These are phyloP conservation scores for Suillus paluster DNA, from an alignment of 768 basidiomycete species.

Conservation along the genomic window DNA sequence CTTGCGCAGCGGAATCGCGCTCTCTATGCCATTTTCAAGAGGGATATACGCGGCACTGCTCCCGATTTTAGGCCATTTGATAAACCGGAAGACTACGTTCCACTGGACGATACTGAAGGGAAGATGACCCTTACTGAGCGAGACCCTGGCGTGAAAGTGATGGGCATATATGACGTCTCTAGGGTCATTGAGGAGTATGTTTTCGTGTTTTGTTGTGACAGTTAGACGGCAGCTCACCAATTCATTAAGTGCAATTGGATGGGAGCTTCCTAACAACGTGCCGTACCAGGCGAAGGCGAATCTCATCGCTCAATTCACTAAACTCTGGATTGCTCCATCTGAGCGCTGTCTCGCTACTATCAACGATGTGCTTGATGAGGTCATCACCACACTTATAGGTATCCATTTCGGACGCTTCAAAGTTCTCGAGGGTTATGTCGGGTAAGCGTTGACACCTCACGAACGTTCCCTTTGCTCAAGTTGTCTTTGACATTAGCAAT, in stretches of 20 bases:
- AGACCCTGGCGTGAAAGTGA: slow-evolving; percentile 15
- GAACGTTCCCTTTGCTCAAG: slow-evolving; percentile 7
- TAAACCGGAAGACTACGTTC: not conserved
- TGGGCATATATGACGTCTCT: slow-evolving; percentile 35
- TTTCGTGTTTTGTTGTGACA: slow-evolving; percentile 3
- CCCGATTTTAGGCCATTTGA: slow-evolving; percentile 40
- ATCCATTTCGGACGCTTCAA: slow-evolving; percentile 47
- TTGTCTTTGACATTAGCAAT: slow-evolving; percentile 22
- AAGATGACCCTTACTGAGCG: slow-evolving; percentile 17
- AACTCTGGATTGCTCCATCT: slow-evolving; percentile 35
- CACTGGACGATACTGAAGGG: slow-evolving; percentile 21
- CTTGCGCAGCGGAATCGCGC: slow-evolving; percentile 38
- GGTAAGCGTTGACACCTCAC: slow-evolving; percentile 32
- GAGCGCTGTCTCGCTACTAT: slow-evolving; percentile 39
- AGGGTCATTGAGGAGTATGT: slow-evolving; percentile 37
- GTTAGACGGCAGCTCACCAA: not conserved
- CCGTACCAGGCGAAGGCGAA: slow-evolving; percentile 37
- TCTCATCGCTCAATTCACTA: slow-evolving; percentile 33
- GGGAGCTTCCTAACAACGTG: slow-evolving; percentile 42
- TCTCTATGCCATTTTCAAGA: slow-evolving; percentile 34
- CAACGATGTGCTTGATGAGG: slow-evolving; percentile 33
- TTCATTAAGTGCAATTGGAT: slow-evolving; percentile 32
- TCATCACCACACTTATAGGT: slow-evolving; percentile 32
- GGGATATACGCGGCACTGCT: slow-evolving; percentile 34
- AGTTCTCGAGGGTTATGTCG: slow-evolving; percentile 37